These are phyloP conservation scores for Trapa incisa DNA, from an alignment of 345 rosid species.

Conservation along the genomic window DNA sequence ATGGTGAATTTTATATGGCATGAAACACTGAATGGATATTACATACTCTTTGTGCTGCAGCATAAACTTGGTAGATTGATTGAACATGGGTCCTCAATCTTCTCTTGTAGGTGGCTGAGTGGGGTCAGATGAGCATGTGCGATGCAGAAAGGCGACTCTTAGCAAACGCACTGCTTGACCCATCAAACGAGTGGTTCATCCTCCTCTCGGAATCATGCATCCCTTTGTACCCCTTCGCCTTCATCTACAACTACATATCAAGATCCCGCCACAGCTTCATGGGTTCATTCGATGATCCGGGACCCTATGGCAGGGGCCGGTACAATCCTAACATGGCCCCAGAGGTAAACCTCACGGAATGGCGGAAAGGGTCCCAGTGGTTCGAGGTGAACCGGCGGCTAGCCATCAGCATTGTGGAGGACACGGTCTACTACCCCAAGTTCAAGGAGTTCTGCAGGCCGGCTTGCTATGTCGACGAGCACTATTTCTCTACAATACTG, in stretches of 20 bases:
- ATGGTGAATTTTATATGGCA: no score
- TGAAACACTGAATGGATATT: no score
- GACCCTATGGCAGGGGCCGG: conserved; percentile 33
- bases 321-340: conserved; percentile 26
- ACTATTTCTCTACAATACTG: conserved; percentile 33
- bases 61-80: no score
- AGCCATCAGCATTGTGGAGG: conserved; percentile 17
- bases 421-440: conserved; percentile 25
- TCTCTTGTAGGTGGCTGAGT: conserved; percentile 23
- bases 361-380: conserved; percentile 46
- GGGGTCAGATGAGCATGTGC: conserved; percentile 41
- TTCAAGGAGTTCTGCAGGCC: conserved; percentile 25
- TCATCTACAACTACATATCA: conserved; percentile 22
- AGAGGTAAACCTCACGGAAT: conserved; percentile 25
- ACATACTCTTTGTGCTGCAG: no score
- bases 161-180: conserved; percentile 33
- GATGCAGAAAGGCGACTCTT: conserved; percentile 37
- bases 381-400: conserved; percentile 27
- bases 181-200: conserved; percentile 35
- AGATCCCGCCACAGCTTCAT: conserved; percentile 29
- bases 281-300: conserved; percentile 24
- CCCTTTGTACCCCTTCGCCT: conserved; percentile 29
- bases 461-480: conserved; percentile 37
- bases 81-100: no score
- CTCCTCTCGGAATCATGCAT: conserved; percentile 34